Percentiles rank a stretch among this genome's conserved stretches.
phyloP scores from a whole-genome alignment of 2,329 filamentous ascomycete genomes.

The Chalara sp. region DNA sequence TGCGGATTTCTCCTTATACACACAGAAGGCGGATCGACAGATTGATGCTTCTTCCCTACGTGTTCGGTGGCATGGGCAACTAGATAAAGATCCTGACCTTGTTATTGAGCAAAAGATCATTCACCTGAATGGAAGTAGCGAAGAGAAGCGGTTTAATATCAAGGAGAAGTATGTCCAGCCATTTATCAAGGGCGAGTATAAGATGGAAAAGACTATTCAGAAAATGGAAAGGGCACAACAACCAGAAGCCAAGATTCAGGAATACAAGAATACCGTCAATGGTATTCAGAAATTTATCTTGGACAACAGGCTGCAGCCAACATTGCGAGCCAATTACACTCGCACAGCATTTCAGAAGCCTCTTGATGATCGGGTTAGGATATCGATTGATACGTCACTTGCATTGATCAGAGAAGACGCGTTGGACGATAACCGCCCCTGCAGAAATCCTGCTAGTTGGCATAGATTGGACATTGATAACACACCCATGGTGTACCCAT shows the following conservation, averaged over 20 bases:
- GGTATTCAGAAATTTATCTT: conserved; percentile 77
- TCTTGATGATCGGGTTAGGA: conserved; percentile 79
- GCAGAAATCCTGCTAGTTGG: conserved; percentile 83
- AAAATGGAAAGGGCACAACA: conserved; percentile 79
- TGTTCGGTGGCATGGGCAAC: conserved; percentile 84
- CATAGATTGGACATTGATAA: conserved; percentile 87
- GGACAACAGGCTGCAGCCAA: conserved; percentile 70
- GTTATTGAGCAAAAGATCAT: conserved; percentile 86
- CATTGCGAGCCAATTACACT: conserved; percentile 86
- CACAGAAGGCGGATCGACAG: conserved; percentile 71
- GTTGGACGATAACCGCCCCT: conserved; percentile 76
- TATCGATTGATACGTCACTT: conserved; percentile 88
- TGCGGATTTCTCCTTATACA: conserved; percentile 77
- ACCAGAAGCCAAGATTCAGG: conserved; percentile 56
- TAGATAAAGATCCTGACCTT: conserved; percentile 72
- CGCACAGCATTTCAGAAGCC: conserved; percentile 96
- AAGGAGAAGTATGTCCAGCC: conserved; percentile 91
- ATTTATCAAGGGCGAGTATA: conserved; percentile 81
- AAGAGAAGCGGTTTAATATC: conserved; percentile 74
- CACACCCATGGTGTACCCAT: conserved; percentile 76
- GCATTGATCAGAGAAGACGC: conserved; percentile 77
- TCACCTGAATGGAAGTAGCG: conserved; percentile 66
- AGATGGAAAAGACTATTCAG: conserved; percentile 82
- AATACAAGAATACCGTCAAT: conserved; percentile 64
- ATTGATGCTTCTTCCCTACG: conserved; percentile 75